These are phyloP conservation scores for Neopestalotiopsis clavispora DNA, from an alignment of 2,329 filamentous ascomycete genomes.

Conservation along the genomic window DNA sequence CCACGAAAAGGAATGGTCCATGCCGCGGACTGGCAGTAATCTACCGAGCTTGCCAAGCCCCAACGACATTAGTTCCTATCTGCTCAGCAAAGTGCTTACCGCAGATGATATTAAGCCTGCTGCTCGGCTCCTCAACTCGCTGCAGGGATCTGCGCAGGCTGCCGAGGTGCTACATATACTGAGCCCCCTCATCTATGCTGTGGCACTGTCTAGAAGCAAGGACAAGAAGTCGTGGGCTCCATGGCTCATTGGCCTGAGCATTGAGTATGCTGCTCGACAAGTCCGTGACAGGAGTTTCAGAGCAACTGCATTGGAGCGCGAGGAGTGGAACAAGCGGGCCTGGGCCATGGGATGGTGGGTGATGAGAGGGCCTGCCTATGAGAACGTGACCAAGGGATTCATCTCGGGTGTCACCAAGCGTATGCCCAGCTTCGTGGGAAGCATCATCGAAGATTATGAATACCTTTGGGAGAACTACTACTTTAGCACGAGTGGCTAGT, in stretches of 20 bases:
- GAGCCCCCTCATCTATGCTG: conserved; percentile 83
- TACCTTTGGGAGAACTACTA: conserved; percentile 99
- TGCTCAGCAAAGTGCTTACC: conserved; percentile 87
- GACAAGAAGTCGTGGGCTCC: conserved; percentile 86
- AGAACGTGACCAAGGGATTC: conserved; percentile 82
- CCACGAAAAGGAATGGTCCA: conserved; percentile 73
- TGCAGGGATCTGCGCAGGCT: conserved; percentile 74
- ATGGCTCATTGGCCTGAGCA: conserved; percentile 83
- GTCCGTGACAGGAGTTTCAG: conserved; percentile 75
- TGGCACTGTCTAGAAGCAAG: conserved; percentile 75
- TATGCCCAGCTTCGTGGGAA: conserved; percentile 80
- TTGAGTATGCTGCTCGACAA: conserved; percentile 90
- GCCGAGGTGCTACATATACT: conserved; percentile 94
- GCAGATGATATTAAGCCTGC: conserved; percentile 97
- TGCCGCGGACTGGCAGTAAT: conserved; percentile 91
- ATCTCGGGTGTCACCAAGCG: conserved; percentile 76
- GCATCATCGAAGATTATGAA: conserved; percentile 93
- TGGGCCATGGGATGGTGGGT: conserved; percentile 95
- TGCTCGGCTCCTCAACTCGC: conserved; percentile 80
- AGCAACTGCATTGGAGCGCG: conserved; percentile 85
- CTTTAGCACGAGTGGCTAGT: conserved; percentile 65
- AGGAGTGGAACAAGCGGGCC: conserved; percentile 85
- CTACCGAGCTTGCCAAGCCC: conserved; percentile 83
- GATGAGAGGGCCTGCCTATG: conserved; percentile 96
- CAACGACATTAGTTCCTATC: conserved; percentile 83